Evolutionary conservation across 148 eudicot genomes (phyloP).

Genomic region (Fagopyrum tataricum): DNA sequence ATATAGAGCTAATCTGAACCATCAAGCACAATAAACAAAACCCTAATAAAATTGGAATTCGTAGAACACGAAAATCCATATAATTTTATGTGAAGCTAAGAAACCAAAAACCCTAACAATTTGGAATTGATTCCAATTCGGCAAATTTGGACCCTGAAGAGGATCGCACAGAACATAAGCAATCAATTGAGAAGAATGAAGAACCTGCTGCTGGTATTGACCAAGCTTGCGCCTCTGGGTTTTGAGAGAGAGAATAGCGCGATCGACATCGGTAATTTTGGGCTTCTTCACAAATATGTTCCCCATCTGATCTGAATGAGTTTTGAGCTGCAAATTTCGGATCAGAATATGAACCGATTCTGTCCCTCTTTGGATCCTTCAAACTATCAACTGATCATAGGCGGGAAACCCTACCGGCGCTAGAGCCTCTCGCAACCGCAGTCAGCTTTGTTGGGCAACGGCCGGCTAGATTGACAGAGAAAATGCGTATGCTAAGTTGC

Average conservation of each 20-base stretch:
- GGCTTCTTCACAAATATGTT: conserved; percentile 89
- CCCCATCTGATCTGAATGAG: conserved; percentile 42
- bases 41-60: neutral
- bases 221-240: conserved; percentile 96
- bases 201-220: conserved; percentile 85
- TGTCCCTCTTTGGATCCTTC: neutral
- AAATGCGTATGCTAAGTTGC: too few relatives aligned
- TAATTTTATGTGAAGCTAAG: neutral
- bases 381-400: neutral
- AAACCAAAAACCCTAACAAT: neutral
- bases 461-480: neutral
- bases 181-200: neutral
- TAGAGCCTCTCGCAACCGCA: conserved; percentile 6
- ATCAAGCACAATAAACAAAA: neutral
- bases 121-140: neutral
- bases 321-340: neutral
- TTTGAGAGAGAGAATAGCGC: conserved; percentile 87
- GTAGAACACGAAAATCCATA: neutral
- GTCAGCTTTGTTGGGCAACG: neutral
- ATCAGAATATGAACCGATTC: neutral
- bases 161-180: neutral
- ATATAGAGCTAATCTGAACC: neutral
- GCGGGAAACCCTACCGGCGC: neutral
- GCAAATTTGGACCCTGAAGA: neutral
- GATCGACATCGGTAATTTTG: conserved; percentile 92